A percentile compares a stretch with the other conserved stretches of the same genome.
Conservation (phyloP, 352 stramenopile species). For the Chrysophaeum taylorii region DNA sequence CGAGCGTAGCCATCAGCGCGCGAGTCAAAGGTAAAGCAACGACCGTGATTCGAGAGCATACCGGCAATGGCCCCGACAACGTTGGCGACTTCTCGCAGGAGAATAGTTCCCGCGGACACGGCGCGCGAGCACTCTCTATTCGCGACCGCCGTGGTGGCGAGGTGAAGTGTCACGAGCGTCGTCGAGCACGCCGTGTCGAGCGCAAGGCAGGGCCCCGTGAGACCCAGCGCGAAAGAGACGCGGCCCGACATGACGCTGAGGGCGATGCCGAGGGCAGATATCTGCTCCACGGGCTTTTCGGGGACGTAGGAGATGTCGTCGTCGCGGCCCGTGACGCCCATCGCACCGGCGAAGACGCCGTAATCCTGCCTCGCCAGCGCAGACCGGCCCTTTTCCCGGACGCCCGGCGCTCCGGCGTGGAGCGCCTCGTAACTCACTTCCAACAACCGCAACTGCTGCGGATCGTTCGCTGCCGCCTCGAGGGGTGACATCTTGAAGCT, state of each 20-base stretch:
- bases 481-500: no score
- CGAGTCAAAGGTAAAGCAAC: conserved; percentile 6
- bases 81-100: background rate
- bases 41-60: background rate
- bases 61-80: background rate
- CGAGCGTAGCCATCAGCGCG: background rate
- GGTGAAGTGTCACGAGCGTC: background rate
- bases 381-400: no score
- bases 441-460: no score
- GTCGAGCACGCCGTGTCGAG: background rate
- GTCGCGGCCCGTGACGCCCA: no score
- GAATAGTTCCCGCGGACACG: background rate
- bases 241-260: background rate
- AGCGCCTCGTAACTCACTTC: no score
- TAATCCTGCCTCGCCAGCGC: no score
- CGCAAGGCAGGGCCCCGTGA: background rate
- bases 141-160: background rate
- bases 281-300: no score
- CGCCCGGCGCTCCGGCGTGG: no score
- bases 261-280: no score
- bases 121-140: background rate
- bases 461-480: no score
- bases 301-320: no score
- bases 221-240: background rate
- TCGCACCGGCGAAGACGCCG: no score